Base-by-base conservation (phyloP, 106 monocot species). In the Dioscorea zingiberensis region DNA sequence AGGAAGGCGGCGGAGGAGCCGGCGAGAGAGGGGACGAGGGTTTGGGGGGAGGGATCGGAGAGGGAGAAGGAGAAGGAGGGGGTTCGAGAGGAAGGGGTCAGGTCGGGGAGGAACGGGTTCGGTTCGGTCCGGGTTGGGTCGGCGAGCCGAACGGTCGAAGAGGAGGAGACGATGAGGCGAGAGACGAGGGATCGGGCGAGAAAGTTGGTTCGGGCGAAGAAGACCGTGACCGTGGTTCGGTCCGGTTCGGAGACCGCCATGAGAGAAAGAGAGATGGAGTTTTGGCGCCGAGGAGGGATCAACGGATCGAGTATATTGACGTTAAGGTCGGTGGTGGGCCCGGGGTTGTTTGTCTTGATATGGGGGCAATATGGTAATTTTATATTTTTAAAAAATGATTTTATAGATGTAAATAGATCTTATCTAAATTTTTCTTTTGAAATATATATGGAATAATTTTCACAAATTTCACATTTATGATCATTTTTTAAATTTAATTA, bases 1-100 rank as follows among this genome's bases (percentile, higher is more conserved):
- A 76, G 83, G 70, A 86, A 80, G 9, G 79, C 87, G 60, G 63
- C 64, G 64, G 59, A 68, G n/a, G 81, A 78, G 63, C 83, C 83
- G 18, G 56, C 59, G 58, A 85, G 27, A 5, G 58, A 54, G 74
- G 30, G 44, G 44, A 60, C 54, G 80, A 75, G 56, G 62, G 25
- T 45, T 51, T 46, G 55, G 71, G 25, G 54, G 26, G 18, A 30
- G 58, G 55, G 44, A 73, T 44, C 57, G 19, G 15, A 44, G 55
- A 22, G 38, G 22, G 12, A 22, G 69, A 45, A 24, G 25, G 48
- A 48, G 38, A 7, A 21, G 7, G 28, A 63, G 54, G 11, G 57
- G 65, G 73, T 51, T 19, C 18, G 51, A 15, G 59, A 69, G 46
- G 23, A 46, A 7, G 46, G 44, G 9, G 7, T 18, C 44, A 10